Base-by-base conservation (phyloP, 225 moss, liverwort and hornwort genomes). In the Marchantia paleacea region DNA sequence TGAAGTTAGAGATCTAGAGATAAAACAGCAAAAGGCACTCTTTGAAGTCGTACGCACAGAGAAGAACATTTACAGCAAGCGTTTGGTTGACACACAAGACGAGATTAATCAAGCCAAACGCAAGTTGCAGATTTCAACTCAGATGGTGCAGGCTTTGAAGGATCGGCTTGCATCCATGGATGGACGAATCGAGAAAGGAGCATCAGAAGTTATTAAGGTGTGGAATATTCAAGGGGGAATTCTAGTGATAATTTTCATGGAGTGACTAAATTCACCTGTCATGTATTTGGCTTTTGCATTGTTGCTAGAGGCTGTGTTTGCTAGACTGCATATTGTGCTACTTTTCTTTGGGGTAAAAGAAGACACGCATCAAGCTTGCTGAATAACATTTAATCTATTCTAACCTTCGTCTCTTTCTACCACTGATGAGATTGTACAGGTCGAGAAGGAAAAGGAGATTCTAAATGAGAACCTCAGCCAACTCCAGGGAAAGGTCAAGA, bases 51-150 rank as follows among this genome's bases (percentile, higher is more conserved):
- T 90, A 12, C 83, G 88, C 14, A 86, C 66, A 12, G 92, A 94
- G 72, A 86, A 85, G 13, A 92, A 92, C 65, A 18, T 87, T 0
- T 92, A 86, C 26, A 94, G 87, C 63, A 94, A 92, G 60, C 86
- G 84, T 70, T 84, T 92, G 75, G 84, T 92, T 6, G 84, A 83
- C 66, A 75, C 85, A 39, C 86, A 91, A 80, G 94, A 94, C 75
- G 91, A 94, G 82, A 92, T 92, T 31, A 82, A 85, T 77, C 92
- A 94, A 70, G 81, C 89, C 72, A 94, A 94, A 77, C 82, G 81
- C 10, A 94, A 94, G 66, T 87, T 92, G 81, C 83, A 89, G 73
- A 55, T 91, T 12, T 86, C 91, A 65, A 91, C 53, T 60, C 94
- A 94, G 78, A 78, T 90, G 75, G 78, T 92, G 10, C 84, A 92